phyloP scores from a whole-genome alignment of 2,329 filamentous ascomycete species.

The Hortaea werneckii region DNA sequence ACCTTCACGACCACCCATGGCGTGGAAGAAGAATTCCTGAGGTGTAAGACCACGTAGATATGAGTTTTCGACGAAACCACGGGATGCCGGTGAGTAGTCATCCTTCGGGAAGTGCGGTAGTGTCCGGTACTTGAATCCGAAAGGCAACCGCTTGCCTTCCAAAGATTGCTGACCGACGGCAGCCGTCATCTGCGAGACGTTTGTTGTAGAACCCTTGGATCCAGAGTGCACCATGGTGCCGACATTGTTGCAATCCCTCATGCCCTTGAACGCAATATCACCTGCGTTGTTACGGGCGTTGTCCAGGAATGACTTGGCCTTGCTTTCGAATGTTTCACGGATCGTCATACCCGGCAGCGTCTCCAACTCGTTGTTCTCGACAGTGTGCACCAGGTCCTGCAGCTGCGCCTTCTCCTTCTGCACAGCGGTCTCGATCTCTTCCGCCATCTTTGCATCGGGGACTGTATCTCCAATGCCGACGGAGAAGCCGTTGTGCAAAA shows the following conservation, averaged over 20 bases:
- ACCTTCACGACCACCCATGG: slow-evolving; percentile 99
- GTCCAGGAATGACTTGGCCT: slow-evolving; percentile 89
- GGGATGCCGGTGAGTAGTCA: slow-evolving; percentile 92
- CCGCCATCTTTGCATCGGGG: slow-evolving; percentile 74
- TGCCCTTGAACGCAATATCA: slow-evolving; percentile 78
- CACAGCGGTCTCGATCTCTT: slow-evolving; percentile 74
- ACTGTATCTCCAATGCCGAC: slow-evolving; percentile 98
- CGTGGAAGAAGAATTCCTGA: slow-evolving; percentile 98
- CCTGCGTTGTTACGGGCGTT: slow-evolving; percentile 93
- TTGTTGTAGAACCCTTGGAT: slow-evolving; percentile 97
- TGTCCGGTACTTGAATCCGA: slow-evolving; percentile 96
- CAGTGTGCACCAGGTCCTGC: slow-evolving; percentile 60
- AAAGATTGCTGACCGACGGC: slow-evolving; percentile 97
- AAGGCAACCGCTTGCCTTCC: slow-evolving; percentile 96
- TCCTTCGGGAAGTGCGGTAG: slow-evolving; percentile 98
- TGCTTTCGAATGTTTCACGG: slow-evolving; percentile 94
- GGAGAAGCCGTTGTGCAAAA: slow-evolving; percentile 90
- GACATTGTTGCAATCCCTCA: slow-evolving; percentile 94
- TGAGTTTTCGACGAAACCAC: slow-evolving; percentile 97
- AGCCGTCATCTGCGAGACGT: slow-evolving; percentile 99
- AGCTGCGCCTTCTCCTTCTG: slow-evolving; percentile 74
- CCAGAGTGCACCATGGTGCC: slow-evolving; percentile 93
- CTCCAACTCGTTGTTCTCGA: slow-evolving; percentile 80
- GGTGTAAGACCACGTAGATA: slow-evolving; percentile 93
- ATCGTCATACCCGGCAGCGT: slow-evolving; percentile 97